Percentiles rank a stretch among this genome's conserved stretches.
Conservation (phyloP, 23 red algal species). For the Chondrus crispus region DNA sequence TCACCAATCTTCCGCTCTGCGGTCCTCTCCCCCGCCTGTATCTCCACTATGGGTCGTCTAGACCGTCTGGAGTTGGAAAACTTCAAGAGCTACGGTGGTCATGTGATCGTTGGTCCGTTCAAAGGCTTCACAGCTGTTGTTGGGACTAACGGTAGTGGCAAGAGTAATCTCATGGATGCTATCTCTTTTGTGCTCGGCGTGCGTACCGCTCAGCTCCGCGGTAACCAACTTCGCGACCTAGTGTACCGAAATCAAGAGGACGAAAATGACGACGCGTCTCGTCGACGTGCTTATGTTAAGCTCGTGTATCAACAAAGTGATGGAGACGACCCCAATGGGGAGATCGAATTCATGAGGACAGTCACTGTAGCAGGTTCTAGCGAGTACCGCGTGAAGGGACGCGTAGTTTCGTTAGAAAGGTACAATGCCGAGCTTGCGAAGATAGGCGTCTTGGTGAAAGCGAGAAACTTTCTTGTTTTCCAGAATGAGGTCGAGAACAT, state of each 20-base stretch:
- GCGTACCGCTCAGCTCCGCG: slow-evolving; percentile 72
- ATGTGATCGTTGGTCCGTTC: slow-evolving; percentile 78
- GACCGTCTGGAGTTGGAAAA: slow-evolving; percentile 87
- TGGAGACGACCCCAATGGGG: slow-evolving; percentile 4
- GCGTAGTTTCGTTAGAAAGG: slow-evolving; percentile 38
- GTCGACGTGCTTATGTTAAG: slow-evolving; percentile 54
- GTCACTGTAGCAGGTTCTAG: slow-evolving; percentile 51
- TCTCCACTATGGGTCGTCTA: slow-evolving; percentile 94
- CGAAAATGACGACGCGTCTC: slow-evolving; percentile 19
- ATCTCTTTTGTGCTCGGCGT: slow-evolving; percentile 93
- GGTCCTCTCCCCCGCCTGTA: too few species aligned
- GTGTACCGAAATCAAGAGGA: slow-evolving; percentile 67
- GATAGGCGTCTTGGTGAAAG: slow-evolving; percentile 68
- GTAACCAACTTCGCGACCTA: slow-evolving; percentile 77
- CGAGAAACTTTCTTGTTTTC: slow-evolving; percentile 96
- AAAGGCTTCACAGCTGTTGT: slow-evolving; percentile 85
- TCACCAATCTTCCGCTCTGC: too few species aligned
- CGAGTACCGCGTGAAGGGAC: slow-evolving; percentile 72
- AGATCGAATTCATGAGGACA: slow-evolving; percentile 70
- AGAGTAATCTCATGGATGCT: slow-evolving; percentile 98
- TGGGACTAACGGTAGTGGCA: slow-evolving; percentile 94
- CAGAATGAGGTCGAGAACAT: slow-evolving; percentile 95
- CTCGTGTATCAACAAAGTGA: slow-evolving; percentile 48
- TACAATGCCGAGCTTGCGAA: slow-evolving; percentile 68
- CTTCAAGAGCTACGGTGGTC: slow-evolving; percentile 97